A percentile compares a stretch with the other conserved stretches of the same genome.
These are phyloP conservation scores for Datura wrightii DNA, from an alignment of 257 asterid genomes.

Conservation along the genomic window DNA sequence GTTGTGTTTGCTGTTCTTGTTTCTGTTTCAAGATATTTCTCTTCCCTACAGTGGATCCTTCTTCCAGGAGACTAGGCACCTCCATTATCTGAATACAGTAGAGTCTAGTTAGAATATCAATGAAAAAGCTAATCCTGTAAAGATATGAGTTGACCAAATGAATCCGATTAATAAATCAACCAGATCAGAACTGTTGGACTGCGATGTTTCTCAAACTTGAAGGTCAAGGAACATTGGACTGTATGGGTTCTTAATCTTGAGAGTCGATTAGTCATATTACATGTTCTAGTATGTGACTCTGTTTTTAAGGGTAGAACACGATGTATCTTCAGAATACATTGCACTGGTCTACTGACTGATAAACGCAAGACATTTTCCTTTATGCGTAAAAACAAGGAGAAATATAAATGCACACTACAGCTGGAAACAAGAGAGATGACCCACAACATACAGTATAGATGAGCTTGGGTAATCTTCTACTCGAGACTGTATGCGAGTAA, in stretches of 20 bases:
- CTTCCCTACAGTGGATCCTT: conserved; percentile 73
- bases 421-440: background rate
- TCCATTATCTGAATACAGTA: conserved; percentile 73
- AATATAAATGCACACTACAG: background rate
- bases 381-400: background rate
- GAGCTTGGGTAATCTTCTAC: background rate
- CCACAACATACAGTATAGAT: background rate
- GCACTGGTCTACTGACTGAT: background rate
- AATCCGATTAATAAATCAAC: background rate
- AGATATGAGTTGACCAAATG: background rate
- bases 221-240: background rate
- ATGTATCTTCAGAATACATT: background rate
- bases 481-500: background rate
- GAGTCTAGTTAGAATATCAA: background rate
- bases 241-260: background rate
- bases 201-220: background rate
- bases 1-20: conserved; percentile 65
- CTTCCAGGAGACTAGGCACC: conserved; percentile 87
- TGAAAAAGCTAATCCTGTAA: background rate
- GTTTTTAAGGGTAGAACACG: background rate
- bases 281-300: background rate
- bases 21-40: conserved; percentile 80
- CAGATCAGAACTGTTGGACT: background rate
- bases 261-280: background rate
- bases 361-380: background rate